A percentile compares a stretch with the other conserved stretches of the same genome.
These are phyloP conservation scores for Lepidopterella palustris DNA, from an alignment of 495 filamentous ascomycete species.

Conservation along the genomic window DNA sequence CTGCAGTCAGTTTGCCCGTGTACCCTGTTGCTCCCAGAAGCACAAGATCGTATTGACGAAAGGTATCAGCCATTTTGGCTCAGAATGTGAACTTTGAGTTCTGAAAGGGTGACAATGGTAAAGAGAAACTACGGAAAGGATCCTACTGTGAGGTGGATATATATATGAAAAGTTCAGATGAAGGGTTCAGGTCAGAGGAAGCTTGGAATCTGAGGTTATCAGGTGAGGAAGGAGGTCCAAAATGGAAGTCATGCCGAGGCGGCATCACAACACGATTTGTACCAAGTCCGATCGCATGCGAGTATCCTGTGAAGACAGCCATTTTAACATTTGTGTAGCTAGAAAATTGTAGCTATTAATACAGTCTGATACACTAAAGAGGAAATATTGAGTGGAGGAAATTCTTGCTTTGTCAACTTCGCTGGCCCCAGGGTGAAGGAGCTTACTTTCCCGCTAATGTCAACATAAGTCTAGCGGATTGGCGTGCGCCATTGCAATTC, in stretches of 20 bases:
- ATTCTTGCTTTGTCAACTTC: too few relatives aligned
- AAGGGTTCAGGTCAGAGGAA: not conserved
- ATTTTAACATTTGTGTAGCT: too few relatives aligned
- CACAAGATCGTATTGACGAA: conserved; percentile 72
- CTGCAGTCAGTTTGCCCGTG: conserved; percentile 71
- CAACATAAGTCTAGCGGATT: too few relatives aligned
- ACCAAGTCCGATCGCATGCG: not conserved
- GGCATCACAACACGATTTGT: not conserved
- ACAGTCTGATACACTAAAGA: too few relatives aligned
- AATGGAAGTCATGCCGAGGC: not conserved
- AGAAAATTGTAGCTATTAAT: too few relatives aligned
- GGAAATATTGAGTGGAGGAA: too few relatives aligned
- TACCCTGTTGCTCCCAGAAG: conserved; percentile 83
- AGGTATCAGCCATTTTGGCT: conserved; percentile 10
- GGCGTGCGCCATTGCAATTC: too few relatives aligned
- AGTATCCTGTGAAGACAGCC: not conserved
- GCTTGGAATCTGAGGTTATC: not conserved
- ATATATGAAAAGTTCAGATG: not conserved
- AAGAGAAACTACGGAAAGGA: too few relatives aligned
- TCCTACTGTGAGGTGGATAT: too few relatives aligned
- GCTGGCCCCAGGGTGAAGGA: too few relatives aligned
- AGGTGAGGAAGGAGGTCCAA: not conserved
- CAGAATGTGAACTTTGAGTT: too few relatives aligned
- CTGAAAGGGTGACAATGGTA: not conserved
- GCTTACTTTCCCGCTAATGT: too few relatives aligned